phyloP scores from a whole-genome alignment of 2,329 filamentous ascomycete species.

The Penicillium sp. region DNA sequence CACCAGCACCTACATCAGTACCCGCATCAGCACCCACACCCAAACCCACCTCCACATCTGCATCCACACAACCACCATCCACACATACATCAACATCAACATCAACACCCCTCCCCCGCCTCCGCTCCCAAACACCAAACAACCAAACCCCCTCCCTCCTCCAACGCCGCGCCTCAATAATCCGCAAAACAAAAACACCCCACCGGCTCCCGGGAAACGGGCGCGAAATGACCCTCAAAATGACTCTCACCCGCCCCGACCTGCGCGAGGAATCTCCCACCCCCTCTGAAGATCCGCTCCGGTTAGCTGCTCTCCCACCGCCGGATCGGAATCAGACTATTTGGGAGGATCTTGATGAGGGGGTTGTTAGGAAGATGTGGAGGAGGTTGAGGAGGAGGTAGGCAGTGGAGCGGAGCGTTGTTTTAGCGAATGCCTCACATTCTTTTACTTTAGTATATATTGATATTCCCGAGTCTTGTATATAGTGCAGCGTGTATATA shows the following conservation, averaged over 20 bases:
- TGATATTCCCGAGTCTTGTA: too few species aligned
- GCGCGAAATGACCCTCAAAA: slow-evolving; percentile 92
- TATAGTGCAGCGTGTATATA: too few species aligned
- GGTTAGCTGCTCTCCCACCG: slow-evolving; percentile 57
- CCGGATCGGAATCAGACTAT: slow-evolving; percentile 47
- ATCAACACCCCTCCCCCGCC: not conserved
- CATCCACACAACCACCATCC: too few species aligned
- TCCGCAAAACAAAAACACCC: slow-evolving; percentile 36
- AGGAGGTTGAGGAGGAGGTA: slow-evolving; percentile 42
- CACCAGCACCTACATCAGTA: slow-evolving; percentile 23
- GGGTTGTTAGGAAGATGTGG: slow-evolving; percentile 50
- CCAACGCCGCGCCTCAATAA: slow-evolving; percentile 21
- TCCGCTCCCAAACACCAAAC: too few species aligned
- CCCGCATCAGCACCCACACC: slow-evolving; percentile 2
- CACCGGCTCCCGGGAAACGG: slow-evolving; percentile 60
- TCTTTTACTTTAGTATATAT: too few species aligned
- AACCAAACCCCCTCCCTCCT: slow-evolving; percentile 16
- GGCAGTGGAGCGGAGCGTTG: too few species aligned
- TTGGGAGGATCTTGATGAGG: slow-evolving; percentile 48
- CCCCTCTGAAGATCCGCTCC: slow-evolving; percentile 53
- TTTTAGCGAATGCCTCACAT: too few species aligned
- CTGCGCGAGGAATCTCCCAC: slow-evolving; percentile 58
- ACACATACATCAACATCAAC: not conserved
- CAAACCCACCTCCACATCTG: not conserved
- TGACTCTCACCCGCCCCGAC: slow-evolving; percentile 92